Evolutionary conservation across 2,329 filamentous ascomycete species (phyloP), one percentile per base, ranked within the genome.

Genomic region (Trichoderma asperellum): DNA sequence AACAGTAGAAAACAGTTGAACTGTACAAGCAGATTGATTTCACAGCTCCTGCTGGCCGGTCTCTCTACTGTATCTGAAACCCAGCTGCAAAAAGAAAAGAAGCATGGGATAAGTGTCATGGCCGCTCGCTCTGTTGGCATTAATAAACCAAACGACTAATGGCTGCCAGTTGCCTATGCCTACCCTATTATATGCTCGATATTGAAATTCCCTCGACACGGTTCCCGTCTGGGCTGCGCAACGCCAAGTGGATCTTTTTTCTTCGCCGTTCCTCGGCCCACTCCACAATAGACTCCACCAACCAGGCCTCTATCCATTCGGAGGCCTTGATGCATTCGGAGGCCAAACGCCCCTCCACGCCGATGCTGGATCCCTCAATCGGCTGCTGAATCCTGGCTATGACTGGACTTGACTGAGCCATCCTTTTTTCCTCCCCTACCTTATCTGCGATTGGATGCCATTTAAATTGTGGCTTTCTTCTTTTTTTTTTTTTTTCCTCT

Each of bases 221-320:
- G 10, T 56, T 32, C 49, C 60, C 29, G 60, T 32, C 5, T 32
- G 2, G 53, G n/a, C 24, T 24, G 24, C 21, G 32, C 35, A 6
- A 12, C 7, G 1, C 40, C 7, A 43, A n/a, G 40, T 49, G 58
- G 35, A 27, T 32, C 40, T 16, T n/a, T n/a, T 11, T 32, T 61
- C 49, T 34, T 52, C 61, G 61, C 61, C 61, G 61, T 21, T 55
- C 14, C 55, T 65, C 62, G 62, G 62, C 62, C 52, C 24, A 32
- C 56, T 57, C 65, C 65, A 68, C 65, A 52, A 18, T 27, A 12
- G 35, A n/a, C 37, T 57, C 63, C 53, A 66, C 47, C 27, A 24
- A 6, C 47, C 63, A 47, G 37, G 47, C 27, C 35, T 58, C 52
- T 40, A 12, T 34, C 55, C 63, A 59, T 64, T 56, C 49, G 49